A percentile compares a stretch with the other conserved stretches of the same genome.
These are phyloP conservation scores for Zostera marina DNA, from an alignment of 116 monocot genomes.

Conservation along the genomic window DNA sequence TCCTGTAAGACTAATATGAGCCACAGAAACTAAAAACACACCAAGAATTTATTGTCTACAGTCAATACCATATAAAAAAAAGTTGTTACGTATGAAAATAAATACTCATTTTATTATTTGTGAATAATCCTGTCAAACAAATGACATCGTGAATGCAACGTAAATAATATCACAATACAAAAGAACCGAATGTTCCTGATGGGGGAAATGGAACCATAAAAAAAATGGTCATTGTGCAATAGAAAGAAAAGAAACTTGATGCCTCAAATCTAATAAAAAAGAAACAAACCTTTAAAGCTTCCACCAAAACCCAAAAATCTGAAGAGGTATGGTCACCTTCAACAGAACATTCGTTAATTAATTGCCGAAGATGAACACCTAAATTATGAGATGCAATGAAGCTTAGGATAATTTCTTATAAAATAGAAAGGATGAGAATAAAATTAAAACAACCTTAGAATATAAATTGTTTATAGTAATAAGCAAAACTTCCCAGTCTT, in stretches of 20 bases:
- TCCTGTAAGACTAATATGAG: slow-evolving; percentile 27
- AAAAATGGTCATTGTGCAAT: neutral
- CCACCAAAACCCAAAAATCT: slow-evolving; percentile 92
- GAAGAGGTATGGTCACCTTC: slow-evolving; percentile 60
- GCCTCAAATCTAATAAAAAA: neutral
- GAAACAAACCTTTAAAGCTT: slow-evolving; percentile 66
- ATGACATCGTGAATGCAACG: too few relatives aligned
- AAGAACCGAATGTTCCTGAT: too few relatives aligned
- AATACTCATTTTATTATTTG: too few relatives aligned
- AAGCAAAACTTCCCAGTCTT: too few relatives aligned
- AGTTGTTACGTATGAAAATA: too few relatives aligned
- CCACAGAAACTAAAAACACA: neutral
- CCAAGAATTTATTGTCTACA: neutral
- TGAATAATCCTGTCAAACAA: too few relatives aligned
- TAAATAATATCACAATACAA: too few relatives aligned
- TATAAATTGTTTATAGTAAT: too few relatives aligned
- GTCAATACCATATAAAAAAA: neutral
- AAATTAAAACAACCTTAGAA: neutral
- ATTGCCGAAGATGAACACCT: slow-evolving; percentile 63
- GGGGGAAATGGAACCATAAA: too few relatives aligned
- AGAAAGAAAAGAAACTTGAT: neutral
- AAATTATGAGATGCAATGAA: slow-evolving; percentile 2
- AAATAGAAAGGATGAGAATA: neutral
- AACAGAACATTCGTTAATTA: slow-evolving; percentile 51
- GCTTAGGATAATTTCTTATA: neutral